Evolutionary conservation across 345 rosid species (phyloP).

Genomic region (Dimocarpus longan): DNA sequence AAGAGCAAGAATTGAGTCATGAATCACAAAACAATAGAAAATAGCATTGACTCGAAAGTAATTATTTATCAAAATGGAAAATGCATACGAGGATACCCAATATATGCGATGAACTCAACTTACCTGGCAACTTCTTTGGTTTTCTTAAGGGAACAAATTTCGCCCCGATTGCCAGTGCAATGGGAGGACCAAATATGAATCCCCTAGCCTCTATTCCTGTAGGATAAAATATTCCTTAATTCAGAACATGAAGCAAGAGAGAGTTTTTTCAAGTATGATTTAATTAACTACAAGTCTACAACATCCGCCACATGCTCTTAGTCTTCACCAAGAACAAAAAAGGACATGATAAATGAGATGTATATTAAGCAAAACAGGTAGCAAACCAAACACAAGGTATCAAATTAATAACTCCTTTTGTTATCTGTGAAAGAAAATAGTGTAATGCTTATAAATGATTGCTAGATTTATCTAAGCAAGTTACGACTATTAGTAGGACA

Average conservation of each 20-base stretch:
- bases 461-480: neutral
- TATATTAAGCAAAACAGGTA: neutral
- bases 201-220: conserved; percentile 98
- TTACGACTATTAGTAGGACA: neutral
- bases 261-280: neutral
- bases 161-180: conserved; percentile 96
- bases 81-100: neutral
- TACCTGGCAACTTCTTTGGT: conserved; percentile 94
- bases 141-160: conserved; percentile 94
- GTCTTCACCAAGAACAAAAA: neutral
- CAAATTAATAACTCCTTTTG: neutral
- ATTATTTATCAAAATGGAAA: neutral
- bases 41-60: neutral
- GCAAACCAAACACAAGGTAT: neutral
- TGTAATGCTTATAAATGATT: neutral
- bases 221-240: neutral
- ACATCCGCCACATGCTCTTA: neutral
- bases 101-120: neutral
- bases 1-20: neutral
- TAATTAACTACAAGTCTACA: neutral
- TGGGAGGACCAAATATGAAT: conserved; percentile 91
- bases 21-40: conserved; percentile 1
- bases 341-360: neutral
- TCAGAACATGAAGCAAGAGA: conserved; percentile 5
- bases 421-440: neutral